Evolutionary conservation across 1,284 basidiomycete genomes (phyloP).

Genomic region (Malassezia nana): DNA sequence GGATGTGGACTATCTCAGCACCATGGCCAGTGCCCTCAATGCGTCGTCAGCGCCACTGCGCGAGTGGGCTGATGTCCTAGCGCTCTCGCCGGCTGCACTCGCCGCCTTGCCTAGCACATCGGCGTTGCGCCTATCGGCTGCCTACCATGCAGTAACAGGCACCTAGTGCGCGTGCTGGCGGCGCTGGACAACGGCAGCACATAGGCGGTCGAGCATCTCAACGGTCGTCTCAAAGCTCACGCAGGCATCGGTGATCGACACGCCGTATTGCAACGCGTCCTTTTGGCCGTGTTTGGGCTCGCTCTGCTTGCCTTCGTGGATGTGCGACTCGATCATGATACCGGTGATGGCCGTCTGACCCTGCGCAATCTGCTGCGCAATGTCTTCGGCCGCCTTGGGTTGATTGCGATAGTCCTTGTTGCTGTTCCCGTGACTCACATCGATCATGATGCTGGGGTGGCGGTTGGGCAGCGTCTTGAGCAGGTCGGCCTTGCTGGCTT

Average conservation of each 20-base stretch:
- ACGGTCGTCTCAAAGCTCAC: conserved; percentile 76
- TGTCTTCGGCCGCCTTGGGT: conserved; percentile 57
- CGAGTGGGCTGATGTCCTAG: conserved; percentile 14
- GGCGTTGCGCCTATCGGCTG: conserved; percentile 2
- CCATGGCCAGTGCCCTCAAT: conserved; percentile 78
- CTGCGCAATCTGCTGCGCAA: conserved; percentile 66
- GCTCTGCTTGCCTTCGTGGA: conserved; percentile 56
- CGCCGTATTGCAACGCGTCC: conserved; percentile 43
- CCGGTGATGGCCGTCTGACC: conserved; percentile 77
- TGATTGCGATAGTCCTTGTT: conserved; percentile 48
- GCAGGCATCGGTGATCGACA: conserved; percentile 56
- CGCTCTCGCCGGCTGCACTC: neutral
- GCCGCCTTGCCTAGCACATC: neutral
- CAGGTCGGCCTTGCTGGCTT: conserved; percentile 65
- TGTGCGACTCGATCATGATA: conserved; percentile 92
- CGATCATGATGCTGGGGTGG: conserved; percentile 45
- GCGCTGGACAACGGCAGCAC: conserved; percentile 29
- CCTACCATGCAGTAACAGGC: neutral
- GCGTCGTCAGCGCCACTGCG: conserved; percentile 14
- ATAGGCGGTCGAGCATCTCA: conserved; percentile 46
- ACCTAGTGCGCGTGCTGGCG: neutral
- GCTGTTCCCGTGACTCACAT: conserved; percentile 47
- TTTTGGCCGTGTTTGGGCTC: conserved; percentile 43
- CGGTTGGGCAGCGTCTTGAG: conserved; percentile 47
- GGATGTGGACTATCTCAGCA: conserved; percentile 76